Base-by-base conservation (phyloP, 192 early-diverging fungal species). In the Tieghemiomyces parasiticus region DNA sequence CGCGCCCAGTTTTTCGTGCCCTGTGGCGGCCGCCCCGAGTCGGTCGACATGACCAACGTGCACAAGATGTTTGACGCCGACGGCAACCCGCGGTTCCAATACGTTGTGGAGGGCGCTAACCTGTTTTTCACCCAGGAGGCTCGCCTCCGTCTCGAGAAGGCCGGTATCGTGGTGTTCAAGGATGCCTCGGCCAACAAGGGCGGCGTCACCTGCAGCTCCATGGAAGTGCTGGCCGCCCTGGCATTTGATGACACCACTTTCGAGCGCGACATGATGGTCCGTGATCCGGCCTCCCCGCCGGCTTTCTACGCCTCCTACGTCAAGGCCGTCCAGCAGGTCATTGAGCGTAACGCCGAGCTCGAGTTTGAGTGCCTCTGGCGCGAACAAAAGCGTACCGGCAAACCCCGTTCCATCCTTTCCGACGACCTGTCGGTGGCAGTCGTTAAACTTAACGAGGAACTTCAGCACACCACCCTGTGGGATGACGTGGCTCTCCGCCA, bases 171-270 rank as follows among this genome's bases (percentile, higher is more conserved):
- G 47, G 80, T 96, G 59, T 96, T 93, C 81, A 98, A 98, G 80
- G 95, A 98, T 67, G 91, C 95, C 25, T 98, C 95, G 16, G 93
- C 95, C 67, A 98, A 98, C 80, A 98, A 98, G 80, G 95, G 95
- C 60, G 95, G 95, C 73, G 95, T 98, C 30, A 98, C 95, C 0
- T 98, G 93, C 31, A 95, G 92, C 3, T 96, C 93, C 14, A 81
- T 98, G 20, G 95, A 98, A 71, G 95, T 98, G 3, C 75, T 98
- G 60, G 95, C 95, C 61, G 95, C 95, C 25, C 80, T 98, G 67
- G 78, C 95, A 6, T 90, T 98, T 67, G 86, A 78, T 49, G 93
- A 98, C 71, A 83, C 84, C 53, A 91, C 90, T 71, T 94, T 94
- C 67, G 80, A 75, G 49, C 77, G 87, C 60, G 74, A 90, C 67